Evolutionary conservation across 306 rosid genomes (phyloP), one percentile per base, ranked within the genome.

Genomic region (Comarum palustre): DNA sequence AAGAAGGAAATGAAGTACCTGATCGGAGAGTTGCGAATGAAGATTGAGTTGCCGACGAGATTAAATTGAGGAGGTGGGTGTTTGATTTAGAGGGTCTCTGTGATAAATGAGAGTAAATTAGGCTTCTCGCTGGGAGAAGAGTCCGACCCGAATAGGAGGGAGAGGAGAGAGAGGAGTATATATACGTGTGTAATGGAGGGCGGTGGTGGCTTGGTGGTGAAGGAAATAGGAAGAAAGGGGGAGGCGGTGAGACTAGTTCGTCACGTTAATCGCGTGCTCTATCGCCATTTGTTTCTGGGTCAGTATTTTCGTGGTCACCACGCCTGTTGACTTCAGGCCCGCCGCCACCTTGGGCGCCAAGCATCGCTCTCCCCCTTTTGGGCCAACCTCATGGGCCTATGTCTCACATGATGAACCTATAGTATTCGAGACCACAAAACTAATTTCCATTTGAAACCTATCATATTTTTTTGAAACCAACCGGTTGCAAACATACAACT

Each of bases 231-330:
- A 39, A 36, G 42, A 38, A 12, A 27, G 19, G 45, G n/a, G 68
- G 65, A 62, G 70, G 72, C 51, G 64, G 64, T 19, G 78, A 72
- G 75, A 31, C 8, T 24, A 58, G 55, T 72, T 72, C 75, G 75
- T 72, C 75, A 72, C 68, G 15, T 9, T 57, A 72, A 58, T 27
- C 75, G 75, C 75, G n/a, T 22, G 59, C 5, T n/a, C 14, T 63
- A 58, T 36, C 2, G 68, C 70, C 71, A 63, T 36, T 36, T 73
- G 77, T 73, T 32, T 20, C 14, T 4, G 19, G 60, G 54, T 51
- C 31, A 52, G 66, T 55, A 57, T 72, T 57, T 72, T 48, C 75
- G 75, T 72, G 75, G 57, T 72, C 75, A 42, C 75, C 68, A 72
- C 68, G 12, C 66, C 39, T 55, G 7, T 9, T 2, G 2, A 16